Evolutionary conservation across 2,329 filamentous ascomycete species (phyloP).

Genomic region (Ophiostoma himal-ulmi): DNA sequence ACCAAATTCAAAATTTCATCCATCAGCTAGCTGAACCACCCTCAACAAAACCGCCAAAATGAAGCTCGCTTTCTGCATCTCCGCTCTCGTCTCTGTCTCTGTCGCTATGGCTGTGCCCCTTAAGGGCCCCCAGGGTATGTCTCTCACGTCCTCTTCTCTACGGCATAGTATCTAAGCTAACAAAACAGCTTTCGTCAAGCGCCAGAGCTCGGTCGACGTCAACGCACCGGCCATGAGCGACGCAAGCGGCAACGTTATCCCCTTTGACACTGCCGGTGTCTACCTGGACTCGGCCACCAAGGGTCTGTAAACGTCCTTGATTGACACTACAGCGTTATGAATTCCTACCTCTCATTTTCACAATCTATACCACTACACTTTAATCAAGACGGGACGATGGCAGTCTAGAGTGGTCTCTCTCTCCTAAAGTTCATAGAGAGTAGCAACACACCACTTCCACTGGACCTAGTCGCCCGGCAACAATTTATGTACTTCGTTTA

Average conservation of each 20-base stretch:
- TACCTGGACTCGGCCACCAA: conserved; percentile 33
- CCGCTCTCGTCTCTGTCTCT: conserved; percentile 43
- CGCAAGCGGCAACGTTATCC: conserved; percentile 40
- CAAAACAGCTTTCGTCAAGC: conserved; percentile 18
- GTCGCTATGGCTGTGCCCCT: conserved; percentile 39
- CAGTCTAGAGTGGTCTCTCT: background rate
- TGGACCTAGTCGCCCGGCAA: background rate
- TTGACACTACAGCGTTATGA: background rate
- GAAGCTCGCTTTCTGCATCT: conserved; percentile 47
- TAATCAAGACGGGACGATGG: conserved; percentile 7
- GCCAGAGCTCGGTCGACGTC: conserved; percentile 31
- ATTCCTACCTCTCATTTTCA: background rate
- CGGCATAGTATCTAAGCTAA: background rate
- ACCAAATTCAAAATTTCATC: conserved; percentile 9
- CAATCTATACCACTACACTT: background rate
- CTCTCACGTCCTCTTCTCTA: background rate
- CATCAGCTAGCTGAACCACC: conserved; percentile 16
- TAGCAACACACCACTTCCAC: background rate
- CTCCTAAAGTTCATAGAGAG: background rate
- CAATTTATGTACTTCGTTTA: background rate
- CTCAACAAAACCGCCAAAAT: conserved; percentile 39
- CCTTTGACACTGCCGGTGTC: conserved; percentile 42
- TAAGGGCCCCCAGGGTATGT: conserved; percentile 29
- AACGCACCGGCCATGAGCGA: conserved; percentile 44
- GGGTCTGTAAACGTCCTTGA: background rate